Conservation (phyloP, 805 yeast genomes). For the Clavispora asparagi region DNA sequence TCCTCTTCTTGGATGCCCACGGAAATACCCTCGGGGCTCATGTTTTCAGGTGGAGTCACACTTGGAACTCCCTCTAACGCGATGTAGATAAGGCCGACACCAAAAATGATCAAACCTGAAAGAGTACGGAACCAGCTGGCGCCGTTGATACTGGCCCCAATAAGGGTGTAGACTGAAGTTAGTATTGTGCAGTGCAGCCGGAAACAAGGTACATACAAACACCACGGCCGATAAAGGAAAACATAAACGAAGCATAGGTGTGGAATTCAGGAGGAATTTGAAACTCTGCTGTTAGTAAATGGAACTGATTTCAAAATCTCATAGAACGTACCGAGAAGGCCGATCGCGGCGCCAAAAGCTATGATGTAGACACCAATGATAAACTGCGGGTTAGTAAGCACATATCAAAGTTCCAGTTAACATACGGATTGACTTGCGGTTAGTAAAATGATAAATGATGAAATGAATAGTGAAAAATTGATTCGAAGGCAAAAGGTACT, state of each 20-base stretch:
- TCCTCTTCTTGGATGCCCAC: constrained; percentile 38
- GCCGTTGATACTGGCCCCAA: constrained; percentile 37
- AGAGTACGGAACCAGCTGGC: constrained; percentile 54
- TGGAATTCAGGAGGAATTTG: constrained; percentile 56
- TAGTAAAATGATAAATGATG: constrained; percentile 13
- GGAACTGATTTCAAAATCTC: neutral
- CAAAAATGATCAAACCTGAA: constrained; percentile 52
- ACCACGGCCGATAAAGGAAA: constrained; percentile 74
- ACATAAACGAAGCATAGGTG: constrained; percentile 61
- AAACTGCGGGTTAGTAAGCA: constrained; percentile 31
- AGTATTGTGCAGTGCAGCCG: constrained; percentile 9
- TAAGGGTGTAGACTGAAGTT: constrained; percentile 32
- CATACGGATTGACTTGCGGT: constrained; percentile 32
- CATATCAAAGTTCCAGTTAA: constrained; percentile 3
- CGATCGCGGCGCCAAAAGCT: constrained; percentile 49
- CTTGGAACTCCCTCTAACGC: constrained; percentile 69
- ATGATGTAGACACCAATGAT: constrained; percentile 56
- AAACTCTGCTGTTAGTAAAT: constrained; percentile 35
- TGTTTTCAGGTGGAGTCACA: constrained; percentile 75
- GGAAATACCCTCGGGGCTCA: constrained; percentile 47
- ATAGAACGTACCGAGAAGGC: constrained; percentile 39
- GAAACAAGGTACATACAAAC: constrained; percentile 39
- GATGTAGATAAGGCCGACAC: constrained; percentile 55
- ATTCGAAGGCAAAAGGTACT: constrained; percentile 14
- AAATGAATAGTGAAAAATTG: neutral